Conservation (phyloP, 768 basidiomycete genomes). For the Leccinum aurantiacum region DNA sequence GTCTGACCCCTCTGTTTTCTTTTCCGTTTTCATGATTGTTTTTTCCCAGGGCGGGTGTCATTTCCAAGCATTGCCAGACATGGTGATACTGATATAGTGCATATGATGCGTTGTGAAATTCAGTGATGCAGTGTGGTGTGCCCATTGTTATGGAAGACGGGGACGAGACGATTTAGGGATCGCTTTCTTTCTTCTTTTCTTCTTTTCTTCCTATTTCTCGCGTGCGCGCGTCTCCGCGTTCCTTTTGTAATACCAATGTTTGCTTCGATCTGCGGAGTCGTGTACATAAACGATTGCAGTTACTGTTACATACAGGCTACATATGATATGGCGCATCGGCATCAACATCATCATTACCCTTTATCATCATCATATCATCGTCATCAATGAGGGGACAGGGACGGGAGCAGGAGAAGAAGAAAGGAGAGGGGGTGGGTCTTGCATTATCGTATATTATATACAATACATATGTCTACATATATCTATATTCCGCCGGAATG, state of each 20-base stretch:
- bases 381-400: conserved; percentile 17
- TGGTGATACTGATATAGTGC: no score
- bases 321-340: not conserved
- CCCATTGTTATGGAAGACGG: conserved; percentile 26
- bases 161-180: not conserved
- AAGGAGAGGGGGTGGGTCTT: not conserved
- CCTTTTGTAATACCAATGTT: not conserved
- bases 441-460: not conserved
- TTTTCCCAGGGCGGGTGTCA: not conserved
- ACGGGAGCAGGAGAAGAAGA: not conserved
- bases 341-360: not conserved
- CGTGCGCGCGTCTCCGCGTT: not conserved
- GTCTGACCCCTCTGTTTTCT: not conserved
- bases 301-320: not conserved
- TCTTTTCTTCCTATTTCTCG: not conserved
- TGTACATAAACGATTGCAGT: conserved; percentile 1
- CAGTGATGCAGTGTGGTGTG: conserved; percentile 21
- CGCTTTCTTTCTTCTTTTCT: not conserved
- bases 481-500: not conserved
- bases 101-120: conserved; percentile 19
- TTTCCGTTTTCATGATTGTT: not conserved
- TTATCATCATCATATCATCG: not conserved
- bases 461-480: not conserved
- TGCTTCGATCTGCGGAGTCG: conserved; percentile 30
- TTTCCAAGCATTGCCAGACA: conserved; percentile 2